Percentiles rank a stretch among this genome's conserved stretches.
Evolutionary conservation across 352 stramenopile genomes (phyloP).

Genomic region (Phytophthora sojae): DNA sequence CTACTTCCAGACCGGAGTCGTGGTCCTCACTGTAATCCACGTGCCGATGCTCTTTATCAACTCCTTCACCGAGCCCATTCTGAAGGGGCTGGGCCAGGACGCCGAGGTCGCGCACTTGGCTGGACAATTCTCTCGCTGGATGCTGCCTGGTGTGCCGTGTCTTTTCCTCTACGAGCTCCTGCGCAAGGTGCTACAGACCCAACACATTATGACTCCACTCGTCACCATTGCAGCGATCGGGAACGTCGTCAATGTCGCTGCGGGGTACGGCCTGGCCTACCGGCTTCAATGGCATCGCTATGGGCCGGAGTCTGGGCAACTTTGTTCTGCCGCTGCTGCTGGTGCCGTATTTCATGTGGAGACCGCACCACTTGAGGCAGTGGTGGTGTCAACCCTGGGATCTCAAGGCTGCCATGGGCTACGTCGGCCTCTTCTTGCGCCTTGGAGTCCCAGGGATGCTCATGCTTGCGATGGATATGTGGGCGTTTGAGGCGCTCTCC

Average conservation of each 20-base stretch:
- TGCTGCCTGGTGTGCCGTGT: conserved; percentile 62
- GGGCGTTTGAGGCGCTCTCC: conserved; percentile 65
- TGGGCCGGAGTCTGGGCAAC: conserved; percentile 58
- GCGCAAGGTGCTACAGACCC: conserved; percentile 71
- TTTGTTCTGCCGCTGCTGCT: conserved; percentile 51
- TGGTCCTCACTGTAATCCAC: background rate
- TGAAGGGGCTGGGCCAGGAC: conserved; percentile 32
- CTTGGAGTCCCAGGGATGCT: conserved; percentile 60
- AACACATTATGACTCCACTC: conserved; percentile 77
- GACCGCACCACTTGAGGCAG: conserved; percentile 29
- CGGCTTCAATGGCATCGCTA: conserved; percentile 75
- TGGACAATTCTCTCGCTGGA: conserved; percentile 60
- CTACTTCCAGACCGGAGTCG: background rate
- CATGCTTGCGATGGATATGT: conserved; percentile 68
- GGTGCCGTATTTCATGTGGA: conserved; percentile 55
- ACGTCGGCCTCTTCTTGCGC: conserved; percentile 45
- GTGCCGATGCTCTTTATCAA: background rate
- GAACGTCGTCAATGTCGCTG: conserved; percentile 66
- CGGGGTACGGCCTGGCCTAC: conserved; percentile 70
- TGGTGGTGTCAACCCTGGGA: conserved; percentile 50
- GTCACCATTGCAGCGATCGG: conserved; percentile 56
- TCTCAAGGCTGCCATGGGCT: conserved; percentile 26
- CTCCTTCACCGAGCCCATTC: background rate
- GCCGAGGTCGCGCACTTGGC: conserved; percentile 54
- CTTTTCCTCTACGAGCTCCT: conserved; percentile 81